Conservation (phyloP, 2,329 filamentous ascomycete genomes). For the Fusarium cyanostomum region DNA sequence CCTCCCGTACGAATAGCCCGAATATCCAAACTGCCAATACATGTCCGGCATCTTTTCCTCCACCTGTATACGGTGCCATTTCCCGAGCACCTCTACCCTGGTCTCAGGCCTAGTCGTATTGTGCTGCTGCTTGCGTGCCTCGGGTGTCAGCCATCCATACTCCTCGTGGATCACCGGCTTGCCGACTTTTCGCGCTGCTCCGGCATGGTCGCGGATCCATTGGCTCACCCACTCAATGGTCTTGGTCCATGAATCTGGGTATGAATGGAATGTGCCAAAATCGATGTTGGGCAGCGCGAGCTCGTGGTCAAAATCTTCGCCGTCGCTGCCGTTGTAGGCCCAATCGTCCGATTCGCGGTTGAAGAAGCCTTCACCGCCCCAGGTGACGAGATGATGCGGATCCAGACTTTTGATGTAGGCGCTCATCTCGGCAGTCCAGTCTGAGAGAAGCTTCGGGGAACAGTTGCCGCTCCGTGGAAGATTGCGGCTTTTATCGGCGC, state of each 20-base stretch:
- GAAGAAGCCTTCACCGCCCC: slow-evolving; percentile 69
- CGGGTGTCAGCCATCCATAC: slow-evolving; percentile 58
- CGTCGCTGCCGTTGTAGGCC: slow-evolving; percentile 59
- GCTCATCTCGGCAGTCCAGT: slow-evolving; percentile 67
- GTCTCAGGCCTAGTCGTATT: slow-evolving; percentile 54
- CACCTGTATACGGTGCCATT: slow-evolving; percentile 60
- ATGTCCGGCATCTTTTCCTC: slow-evolving; percentile 61
- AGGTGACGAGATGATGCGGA: slow-evolving; percentile 66
- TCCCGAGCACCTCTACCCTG: slow-evolving; percentile 56
- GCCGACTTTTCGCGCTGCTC: slow-evolving; percentile 48
- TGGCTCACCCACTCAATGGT: slow-evolving; percentile 61
- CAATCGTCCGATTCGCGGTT: slow-evolving; percentile 55
- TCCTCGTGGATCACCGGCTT: slow-evolving; percentile 64
- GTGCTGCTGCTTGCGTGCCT: slow-evolving; percentile 54
- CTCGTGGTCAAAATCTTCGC: slow-evolving; percentile 64
- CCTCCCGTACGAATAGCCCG: slow-evolving; percentile 60
- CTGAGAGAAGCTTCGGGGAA: slow-evolving; percentile 62
- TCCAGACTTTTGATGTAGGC: slow-evolving; percentile 71
- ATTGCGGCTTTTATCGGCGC: slow-evolving; percentile 28
- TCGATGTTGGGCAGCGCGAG: slow-evolving; percentile 56
- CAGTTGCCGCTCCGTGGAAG: slow-evolving; percentile 57
- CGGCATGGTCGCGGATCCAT: slow-evolving; percentile 65
- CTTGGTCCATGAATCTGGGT: slow-evolving; percentile 67
- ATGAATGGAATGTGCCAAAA: slow-evolving; percentile 65
- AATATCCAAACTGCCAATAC: slow-evolving; percentile 67